Base-by-base conservation (phyloP, 371 early-diverging fungal species). In the Apophysomyces variabilis region DNA sequence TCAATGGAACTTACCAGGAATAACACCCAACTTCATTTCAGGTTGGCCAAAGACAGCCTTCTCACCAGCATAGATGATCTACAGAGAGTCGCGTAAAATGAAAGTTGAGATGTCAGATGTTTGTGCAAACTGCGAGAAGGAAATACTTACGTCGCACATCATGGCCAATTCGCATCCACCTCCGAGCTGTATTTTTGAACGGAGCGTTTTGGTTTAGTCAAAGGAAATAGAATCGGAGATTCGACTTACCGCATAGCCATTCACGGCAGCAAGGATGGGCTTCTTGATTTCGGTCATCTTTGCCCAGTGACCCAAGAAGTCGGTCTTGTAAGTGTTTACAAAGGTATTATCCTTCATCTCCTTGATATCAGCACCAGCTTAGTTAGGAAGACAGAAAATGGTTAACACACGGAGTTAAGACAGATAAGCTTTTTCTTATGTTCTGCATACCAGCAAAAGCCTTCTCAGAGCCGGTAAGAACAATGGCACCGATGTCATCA, bases 81-180 rank as follows among this genome's bases (percentile, higher is more conserved):
- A 43, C 44, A 67, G 39, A 44, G 4, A 57, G 9, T 35, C 60
- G 44, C 9, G 35, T 16, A 32, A 14, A 41, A n/a, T 38, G 8
- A 18, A 16, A 35, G 7, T 38, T 50, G 21, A 4, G 26, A 13
- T 26, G 26, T 47, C 7, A 26, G 45, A 37, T n/a, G 41, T n/a
- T 39, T 41, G 41, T 11, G 41, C 5, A 11, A 8, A 41, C 1
- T 5, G 41, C n/a, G 35, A 50, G 9, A 57, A 60, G 57, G 21
- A 66, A 8, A 38, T 35, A 59, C 78, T 75, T 79, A 82, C 80
- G 76, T 86, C 95, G 80, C 95, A 95, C 96, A 96, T 97, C 98
- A 98, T 98, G 67, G 99, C 98, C 73, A 98, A 87, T 78, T 98
- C 99, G 78, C 99, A 98, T 64, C 99, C 99, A 75, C 99, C 99